These are phyloP conservation scores for Phytopythium aichiense DNA, from an alignment of 352 stramenopile genomes.

Conservation along the genomic window DNA sequence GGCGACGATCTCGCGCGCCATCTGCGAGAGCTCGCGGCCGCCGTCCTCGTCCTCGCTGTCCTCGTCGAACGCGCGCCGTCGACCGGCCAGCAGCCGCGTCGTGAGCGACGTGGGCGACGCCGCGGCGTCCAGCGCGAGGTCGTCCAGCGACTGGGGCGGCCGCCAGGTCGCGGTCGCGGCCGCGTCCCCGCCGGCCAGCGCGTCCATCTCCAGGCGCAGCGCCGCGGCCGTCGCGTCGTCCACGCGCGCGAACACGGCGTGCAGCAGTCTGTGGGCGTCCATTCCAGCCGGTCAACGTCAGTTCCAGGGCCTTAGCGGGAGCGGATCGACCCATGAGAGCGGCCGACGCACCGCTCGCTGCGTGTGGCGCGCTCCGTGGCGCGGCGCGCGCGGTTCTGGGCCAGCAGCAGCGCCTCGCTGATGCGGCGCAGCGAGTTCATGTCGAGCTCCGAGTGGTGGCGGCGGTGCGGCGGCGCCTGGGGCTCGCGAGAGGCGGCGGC, in stretches of 20 bases:
- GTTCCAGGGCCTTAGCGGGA: too few relatives aligned
- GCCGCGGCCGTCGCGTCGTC: conserved; percentile 9
- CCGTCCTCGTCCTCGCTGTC: conserved; percentile 13
- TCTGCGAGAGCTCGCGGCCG: conserved; percentile 4
- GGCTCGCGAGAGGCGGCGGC: conserved; percentile 7
- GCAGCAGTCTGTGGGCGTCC: conserved; percentile 16
- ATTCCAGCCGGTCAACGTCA: too few relatives aligned
- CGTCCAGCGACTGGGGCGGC: not conserved
- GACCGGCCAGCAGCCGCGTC: conserved; percentile 3
- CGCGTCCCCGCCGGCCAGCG: not conserved
- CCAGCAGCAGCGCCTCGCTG: conserved; percentile 62
- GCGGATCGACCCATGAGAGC: too few relatives aligned
- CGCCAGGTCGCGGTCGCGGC: conserved; percentile 13
- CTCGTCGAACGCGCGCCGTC: conserved; percentile 3
- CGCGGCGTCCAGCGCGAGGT: conserved; percentile 2
- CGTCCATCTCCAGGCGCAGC: conserved; percentile 17
- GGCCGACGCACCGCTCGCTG: conserved; percentile 49
- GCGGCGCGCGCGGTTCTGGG: conserved; percentile 57
- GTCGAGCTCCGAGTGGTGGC: conserved; percentile 44
- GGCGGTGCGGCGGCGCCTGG: conserved; percentile 18
- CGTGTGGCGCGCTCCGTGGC: conserved; percentile 60
- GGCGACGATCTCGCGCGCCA: conserved; percentile 37
- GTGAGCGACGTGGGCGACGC: conserved; percentile 13
- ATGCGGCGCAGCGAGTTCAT: conserved; percentile 59
- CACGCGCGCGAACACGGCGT: conserved; percentile 23